Percentiles rank a stretch among this genome's conserved stretches.
Conservation (phyloP, 2,329 filamentous ascomycete genomes). For the Microsporum ferrugineum region DNA sequence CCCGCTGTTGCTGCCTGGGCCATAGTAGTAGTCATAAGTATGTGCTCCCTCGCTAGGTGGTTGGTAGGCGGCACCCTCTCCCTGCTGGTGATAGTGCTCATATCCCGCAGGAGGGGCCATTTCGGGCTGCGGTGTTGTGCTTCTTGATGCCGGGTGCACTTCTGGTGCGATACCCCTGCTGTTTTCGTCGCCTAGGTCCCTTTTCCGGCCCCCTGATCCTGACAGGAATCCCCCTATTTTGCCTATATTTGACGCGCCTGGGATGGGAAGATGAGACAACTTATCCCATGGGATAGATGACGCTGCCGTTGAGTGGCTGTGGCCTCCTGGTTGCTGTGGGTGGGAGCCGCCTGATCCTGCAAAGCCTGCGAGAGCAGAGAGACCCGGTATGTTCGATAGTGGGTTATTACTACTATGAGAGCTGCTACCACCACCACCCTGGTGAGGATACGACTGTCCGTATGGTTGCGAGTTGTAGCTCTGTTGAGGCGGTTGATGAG, state of each 20-base stretch:
- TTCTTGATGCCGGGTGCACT: background rate
- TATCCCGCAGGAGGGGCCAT: slow-evolving; percentile 13
- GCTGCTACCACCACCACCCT: background rate
- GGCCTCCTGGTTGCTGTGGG: background rate
- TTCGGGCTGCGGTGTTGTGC: background rate
- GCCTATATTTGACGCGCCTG: slow-evolving; percentile 28
- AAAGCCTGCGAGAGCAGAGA: slow-evolving; percentile 11
- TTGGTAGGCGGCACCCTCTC: slow-evolving; percentile 11
- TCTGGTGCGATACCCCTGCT: background rate
- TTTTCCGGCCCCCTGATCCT: background rate
- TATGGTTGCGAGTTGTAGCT: background rate
- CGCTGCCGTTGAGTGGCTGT: slow-evolving; percentile 10
- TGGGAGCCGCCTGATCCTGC: slow-evolving; percentile 9
- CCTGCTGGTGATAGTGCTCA: slow-evolving; percentile 13
- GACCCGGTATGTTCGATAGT: slow-evolving; percentile 18
- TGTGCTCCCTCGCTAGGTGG: slow-evolving; percentile 15
- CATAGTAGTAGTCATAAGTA: slow-evolving; percentile 16
- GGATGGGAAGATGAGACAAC: slow-evolving; percentile 26
- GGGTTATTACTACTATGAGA: slow-evolving; percentile 19
- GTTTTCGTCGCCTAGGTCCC: background rate
- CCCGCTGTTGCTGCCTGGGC: slow-evolving; percentile 1
- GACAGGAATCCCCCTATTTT: slow-evolving; percentile 26
- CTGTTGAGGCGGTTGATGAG: background rate
- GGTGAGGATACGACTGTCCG: background rate
- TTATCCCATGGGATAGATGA: slow-evolving; percentile 23